These are phyloP conservation scores for Didymella sp. DNA, from an alignment of 2,329 filamentous ascomycete genomes.

Conservation along the genomic window DNA sequence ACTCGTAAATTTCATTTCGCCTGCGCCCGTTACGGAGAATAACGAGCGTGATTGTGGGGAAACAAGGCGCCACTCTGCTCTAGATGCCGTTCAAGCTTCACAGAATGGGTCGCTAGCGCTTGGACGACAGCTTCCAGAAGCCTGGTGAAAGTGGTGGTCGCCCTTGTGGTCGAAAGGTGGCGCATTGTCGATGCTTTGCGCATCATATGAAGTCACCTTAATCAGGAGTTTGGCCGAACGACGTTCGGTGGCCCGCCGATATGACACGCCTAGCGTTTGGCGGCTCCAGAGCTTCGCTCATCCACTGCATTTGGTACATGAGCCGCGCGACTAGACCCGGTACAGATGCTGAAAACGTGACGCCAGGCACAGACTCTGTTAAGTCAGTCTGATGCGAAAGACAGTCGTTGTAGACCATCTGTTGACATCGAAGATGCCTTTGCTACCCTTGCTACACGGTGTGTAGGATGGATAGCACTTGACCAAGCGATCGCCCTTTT, in stretches of 20 bases:
- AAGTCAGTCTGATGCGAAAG: background rate
- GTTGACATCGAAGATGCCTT: background rate
- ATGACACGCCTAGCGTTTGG: constrained; percentile 13
- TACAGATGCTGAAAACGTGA: background rate
- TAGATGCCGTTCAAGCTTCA: background rate
- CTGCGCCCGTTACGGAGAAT: background rate
- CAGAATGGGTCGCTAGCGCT: background rate
- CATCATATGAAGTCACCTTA: constrained; percentile 2
- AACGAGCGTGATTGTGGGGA: constrained; percentile 2
- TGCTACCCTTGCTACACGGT: background rate
- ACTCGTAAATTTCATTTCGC: constrained; percentile 5
- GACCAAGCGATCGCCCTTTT: background rate
- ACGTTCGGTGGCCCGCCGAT: constrained; percentile 11
- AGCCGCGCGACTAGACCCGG: background rate
- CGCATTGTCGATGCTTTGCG: background rate
- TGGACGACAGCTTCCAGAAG: background rate
- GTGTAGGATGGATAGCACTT: background rate
- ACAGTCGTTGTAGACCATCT: background rate
- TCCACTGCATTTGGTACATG: background rate
- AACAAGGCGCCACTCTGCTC: background rate
- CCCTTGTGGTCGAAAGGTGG: background rate
- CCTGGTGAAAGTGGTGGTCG: background rate
- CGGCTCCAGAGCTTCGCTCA: background rate
- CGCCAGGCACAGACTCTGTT: background rate
- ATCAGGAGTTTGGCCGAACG: constrained; percentile 12